Evolutionary conservation across 352 stramenopile species (phyloP).

Genomic region (Globisporangium solare): DNA sequence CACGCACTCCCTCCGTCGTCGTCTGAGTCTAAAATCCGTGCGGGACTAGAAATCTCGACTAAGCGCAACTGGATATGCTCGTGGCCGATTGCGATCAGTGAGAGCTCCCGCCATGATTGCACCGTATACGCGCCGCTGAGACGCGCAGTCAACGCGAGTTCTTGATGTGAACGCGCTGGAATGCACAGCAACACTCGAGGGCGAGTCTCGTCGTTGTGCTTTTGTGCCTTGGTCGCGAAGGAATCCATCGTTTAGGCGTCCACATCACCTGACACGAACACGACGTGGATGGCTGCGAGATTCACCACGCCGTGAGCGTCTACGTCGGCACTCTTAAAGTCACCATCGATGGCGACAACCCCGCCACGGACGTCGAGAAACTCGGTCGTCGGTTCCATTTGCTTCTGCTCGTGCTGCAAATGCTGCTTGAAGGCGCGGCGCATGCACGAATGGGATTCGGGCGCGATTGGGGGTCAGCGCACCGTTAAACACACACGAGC

Average conservation of each 20-base stretch:
- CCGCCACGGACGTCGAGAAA: background rate
- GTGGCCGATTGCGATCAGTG: background rate
- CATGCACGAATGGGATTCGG: background rate
- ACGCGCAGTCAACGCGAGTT: constrained; percentile 3
- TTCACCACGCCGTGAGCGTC: background rate
- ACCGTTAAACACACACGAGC: constrained; percentile 8
- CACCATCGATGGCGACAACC: constrained; percentile 9
- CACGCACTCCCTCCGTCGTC: background rate
- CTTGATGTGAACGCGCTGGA: constrained; percentile 1
- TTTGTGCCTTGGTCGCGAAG: background rate
- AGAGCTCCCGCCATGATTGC: constrained; percentile 13
- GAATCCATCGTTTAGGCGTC: constrained; percentile 7
- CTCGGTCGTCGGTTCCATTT: background rate
- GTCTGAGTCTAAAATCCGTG: background rate
- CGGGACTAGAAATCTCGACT: constrained; percentile 2
- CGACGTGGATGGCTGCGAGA: background rate
- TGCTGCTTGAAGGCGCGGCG: background rate
- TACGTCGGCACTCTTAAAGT: constrained; percentile 1
- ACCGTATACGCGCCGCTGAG: constrained; percentile 11
- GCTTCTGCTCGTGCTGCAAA: too few relatives aligned
- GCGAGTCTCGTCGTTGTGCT: background rate
- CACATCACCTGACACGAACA: constrained; percentile 11
- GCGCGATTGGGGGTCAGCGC: background rate
- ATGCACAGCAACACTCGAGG: background rate
- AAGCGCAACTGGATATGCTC: constrained; percentile 1